Percentiles rank a stretch among this genome's conserved stretches.
These are phyloP conservation scores for Aquilaria agallochum DNA, from an alignment of 441 rosid genomes.

Conservation along the genomic window DNA sequence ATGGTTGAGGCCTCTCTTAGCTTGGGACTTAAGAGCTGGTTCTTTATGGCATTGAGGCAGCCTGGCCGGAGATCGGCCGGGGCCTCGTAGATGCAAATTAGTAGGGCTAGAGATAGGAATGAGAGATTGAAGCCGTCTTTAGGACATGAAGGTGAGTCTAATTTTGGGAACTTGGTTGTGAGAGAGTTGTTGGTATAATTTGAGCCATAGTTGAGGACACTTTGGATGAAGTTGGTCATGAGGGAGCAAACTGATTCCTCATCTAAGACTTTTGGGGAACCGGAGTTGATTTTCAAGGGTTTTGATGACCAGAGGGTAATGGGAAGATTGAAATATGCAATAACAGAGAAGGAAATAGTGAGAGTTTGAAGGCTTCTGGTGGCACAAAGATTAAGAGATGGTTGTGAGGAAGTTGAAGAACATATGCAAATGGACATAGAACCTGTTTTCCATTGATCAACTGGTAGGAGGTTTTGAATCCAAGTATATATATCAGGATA, in stretches of 20 bases:
- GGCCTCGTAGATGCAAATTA: slow-evolving; percentile 79
- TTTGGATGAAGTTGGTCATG: slow-evolving; percentile 47
- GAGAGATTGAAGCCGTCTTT: slow-evolving; percentile 58
- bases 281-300: slow-evolving; percentile 34
- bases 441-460: slow-evolving; percentile 49
- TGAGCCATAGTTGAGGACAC: slow-evolving; percentile 50
- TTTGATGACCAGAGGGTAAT: slow-evolving; percentile 72
- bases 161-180: slow-evolving; percentile 36
- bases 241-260: slow-evolving; percentile 40
- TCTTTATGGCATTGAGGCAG: slow-evolving; percentile 53
- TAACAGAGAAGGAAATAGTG: slow-evolving; percentile 44
- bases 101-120: slow-evolving; percentile 54
- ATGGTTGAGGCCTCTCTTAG: slow-evolving; percentile 47
- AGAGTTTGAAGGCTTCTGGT: slow-evolving; percentile 33
- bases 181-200: slow-evolving; percentile 24
- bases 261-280: slow-evolving; percentile 29
- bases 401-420: slow-evolving; percentile 47
- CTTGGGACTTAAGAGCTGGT: slow-evolving; percentile 34
- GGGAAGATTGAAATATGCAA: slow-evolving; percentile 39
- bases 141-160: slow-evolving; percentile 27
- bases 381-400: slow-evolving; percentile 50
- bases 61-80: slow-evolving; percentile 53
- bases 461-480: slow-evolving; percentile 67
- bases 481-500: slow-evolving; percentile 55
- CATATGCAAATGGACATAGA: slow-evolving; percentile 55